Percentiles rank a stretch among this genome's conserved stretches.
Evolutionary conservation across 2,329 filamentous ascomycete species (phyloP).

Genomic region (Aspergillus udagawae): DNA sequence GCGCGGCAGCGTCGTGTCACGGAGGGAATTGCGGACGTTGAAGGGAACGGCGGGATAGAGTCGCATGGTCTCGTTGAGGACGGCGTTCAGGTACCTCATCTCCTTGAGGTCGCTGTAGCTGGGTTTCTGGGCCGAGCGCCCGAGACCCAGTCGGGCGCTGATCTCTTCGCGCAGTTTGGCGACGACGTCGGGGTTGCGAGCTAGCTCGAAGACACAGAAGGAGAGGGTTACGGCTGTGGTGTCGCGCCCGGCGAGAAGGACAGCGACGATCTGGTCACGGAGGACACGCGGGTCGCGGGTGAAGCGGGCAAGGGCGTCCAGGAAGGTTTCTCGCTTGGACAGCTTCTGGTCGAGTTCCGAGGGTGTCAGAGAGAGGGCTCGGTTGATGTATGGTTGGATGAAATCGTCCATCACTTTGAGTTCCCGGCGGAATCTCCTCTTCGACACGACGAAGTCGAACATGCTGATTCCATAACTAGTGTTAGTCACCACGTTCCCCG

Average conservation of each 20-base stretch:
- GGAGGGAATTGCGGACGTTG: conserved; percentile 69
- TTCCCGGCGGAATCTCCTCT: conserved; percentile 57
- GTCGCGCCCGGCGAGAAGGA: conserved; percentile 77
- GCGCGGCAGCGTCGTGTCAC: conserved; percentile 69
- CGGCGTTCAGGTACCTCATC: conserved; percentile 73
- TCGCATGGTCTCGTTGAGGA: conserved; percentile 73
- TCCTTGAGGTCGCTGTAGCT: conserved; percentile 79
- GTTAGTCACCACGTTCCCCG: background rate
- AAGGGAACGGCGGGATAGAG: conserved; percentile 75
- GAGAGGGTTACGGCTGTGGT: conserved; percentile 79
- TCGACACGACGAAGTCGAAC: conserved; percentile 60
- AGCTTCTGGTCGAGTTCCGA: conserved; percentile 68
- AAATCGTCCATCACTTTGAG: conserved; percentile 71
- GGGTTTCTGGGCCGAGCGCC: conserved; percentile 44
- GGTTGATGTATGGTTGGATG: conserved; percentile 72
- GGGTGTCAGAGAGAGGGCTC: conserved; percentile 63
- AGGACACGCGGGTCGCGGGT: conserved; percentile 64
- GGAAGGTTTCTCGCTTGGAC: conserved; percentile 74
- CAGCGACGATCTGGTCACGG: conserved; percentile 77
- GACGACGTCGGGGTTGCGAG: conserved; percentile 64
- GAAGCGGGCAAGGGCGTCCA: conserved; percentile 77
- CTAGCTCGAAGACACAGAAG: conserved; percentile 79
- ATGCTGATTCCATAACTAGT: conserved; percentile 41
- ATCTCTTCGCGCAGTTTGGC: conserved; percentile 71
- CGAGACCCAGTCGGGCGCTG: conserved; percentile 59